These are phyloP conservation scores for Saccharomycopsis microspora DNA, from an alignment of 805 yeast species.

Conservation along the genomic window DNA sequence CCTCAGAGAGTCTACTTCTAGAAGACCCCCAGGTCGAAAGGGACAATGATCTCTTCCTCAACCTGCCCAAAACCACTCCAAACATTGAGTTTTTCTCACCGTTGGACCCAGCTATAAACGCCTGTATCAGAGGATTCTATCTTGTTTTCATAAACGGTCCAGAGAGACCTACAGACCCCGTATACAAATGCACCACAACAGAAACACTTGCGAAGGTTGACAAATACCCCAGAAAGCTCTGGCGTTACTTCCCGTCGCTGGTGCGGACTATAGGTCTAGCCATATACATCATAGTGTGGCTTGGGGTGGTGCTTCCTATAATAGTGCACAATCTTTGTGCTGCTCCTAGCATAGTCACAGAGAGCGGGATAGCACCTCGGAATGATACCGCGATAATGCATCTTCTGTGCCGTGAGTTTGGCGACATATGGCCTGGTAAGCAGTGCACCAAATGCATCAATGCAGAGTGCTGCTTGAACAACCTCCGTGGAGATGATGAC, in stretches of 20 bases:
- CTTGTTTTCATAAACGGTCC: slow-evolving; percentile 6
- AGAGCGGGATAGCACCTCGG: neutral
- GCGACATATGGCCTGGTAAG: slow-evolving; percentile 60
- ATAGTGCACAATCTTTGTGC: neutral
- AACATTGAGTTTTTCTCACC: too few relatives aligned
- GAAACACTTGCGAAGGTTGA: slow-evolving; percentile 16
- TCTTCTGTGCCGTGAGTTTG: slow-evolving; percentile 33
- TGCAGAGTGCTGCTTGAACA: slow-evolving; percentile 41
- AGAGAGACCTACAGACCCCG: neutral
- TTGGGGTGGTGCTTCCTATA: neutral
- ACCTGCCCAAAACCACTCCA: too few relatives aligned
- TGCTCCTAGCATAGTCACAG: neutral
- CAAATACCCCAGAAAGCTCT: slow-evolving; percentile 43
- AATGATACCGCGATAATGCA: slow-evolving; percentile 21
- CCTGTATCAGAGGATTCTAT: neutral
- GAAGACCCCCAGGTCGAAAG: too few relatives aligned
- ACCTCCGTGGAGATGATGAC: neutral
- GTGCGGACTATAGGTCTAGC: neutral
- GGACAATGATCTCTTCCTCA: too few relatives aligned
- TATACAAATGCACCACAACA: slow-evolving; percentile 3
- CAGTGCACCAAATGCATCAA: slow-evolving; percentile 59
- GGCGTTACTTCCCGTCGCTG: slow-evolving; percentile 23
- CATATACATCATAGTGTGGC: slow-evolving; percentile 7
- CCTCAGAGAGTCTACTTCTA: too few relatives aligned
- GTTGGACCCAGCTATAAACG: too few relatives aligned